A percentile compares a stretch with the other conserved stretches of the same genome.
phyloP scores from a whole-genome alignment of 148 eudicot species.

The Cornus kousa region DNA sequence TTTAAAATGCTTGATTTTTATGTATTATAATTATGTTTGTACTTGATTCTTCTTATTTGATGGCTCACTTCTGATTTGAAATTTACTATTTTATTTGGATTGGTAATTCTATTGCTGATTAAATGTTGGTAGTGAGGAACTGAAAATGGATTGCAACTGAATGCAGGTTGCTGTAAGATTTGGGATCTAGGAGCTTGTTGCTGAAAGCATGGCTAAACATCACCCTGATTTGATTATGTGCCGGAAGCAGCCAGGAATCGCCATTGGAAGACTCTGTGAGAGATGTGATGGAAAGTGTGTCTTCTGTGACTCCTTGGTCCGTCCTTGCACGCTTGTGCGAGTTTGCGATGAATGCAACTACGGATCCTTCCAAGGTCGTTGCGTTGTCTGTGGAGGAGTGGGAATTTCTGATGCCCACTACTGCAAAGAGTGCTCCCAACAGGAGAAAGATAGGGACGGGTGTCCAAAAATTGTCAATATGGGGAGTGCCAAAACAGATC shows the following conservation, averaged over 20 bases:
- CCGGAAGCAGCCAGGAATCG: constrained; percentile 80
- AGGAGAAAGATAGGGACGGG: constrained; percentile 85
- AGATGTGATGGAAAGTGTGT: constrained; percentile 83
- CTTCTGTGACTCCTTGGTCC: constrained; percentile 76
- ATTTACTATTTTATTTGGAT: neutral
- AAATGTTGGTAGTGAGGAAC: neutral
- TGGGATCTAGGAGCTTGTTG: constrained; percentile 10
- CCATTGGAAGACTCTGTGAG: constrained; percentile 79
- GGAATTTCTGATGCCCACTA: constrained; percentile 85
- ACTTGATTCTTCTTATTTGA: neutral
- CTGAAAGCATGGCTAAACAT: constrained; percentile 74
- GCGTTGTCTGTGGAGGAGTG: constrained; percentile 82
- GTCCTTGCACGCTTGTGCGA: constrained; percentile 80
- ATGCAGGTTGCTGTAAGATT: constrained; percentile 12
- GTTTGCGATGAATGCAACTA: constrained; percentile 85
- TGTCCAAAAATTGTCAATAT: constrained; percentile 83
- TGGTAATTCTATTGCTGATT: neutral
- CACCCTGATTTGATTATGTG: constrained; percentile 90
- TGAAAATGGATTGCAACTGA: neutral
- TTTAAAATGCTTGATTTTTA: neutral
- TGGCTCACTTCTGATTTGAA: neutral
- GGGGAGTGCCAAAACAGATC: constrained; percentile 83
- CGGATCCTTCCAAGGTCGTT: constrained; percentile 80
- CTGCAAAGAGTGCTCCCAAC: constrained; percentile 86
- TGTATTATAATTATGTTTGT: neutral